Evolutionary conservation across 2,329 filamentous ascomycete species (phyloP), one percentile per base, ranked within the genome.

Genomic region (Diaporthe helianthi): DNA sequence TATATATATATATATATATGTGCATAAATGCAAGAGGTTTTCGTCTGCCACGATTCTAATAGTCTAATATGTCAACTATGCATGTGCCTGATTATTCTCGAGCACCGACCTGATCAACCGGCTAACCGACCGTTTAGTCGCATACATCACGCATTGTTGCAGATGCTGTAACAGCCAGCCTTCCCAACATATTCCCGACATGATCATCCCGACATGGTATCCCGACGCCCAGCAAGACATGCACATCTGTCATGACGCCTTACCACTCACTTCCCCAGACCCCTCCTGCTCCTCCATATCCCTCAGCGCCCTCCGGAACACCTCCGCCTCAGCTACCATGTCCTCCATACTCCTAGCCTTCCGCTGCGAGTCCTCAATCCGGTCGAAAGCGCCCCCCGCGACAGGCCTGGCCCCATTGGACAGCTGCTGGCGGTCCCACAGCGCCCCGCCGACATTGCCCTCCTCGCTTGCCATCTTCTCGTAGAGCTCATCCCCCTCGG

Each of bases 381-480:
- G 84, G 0, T 90, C 89, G 76, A 96, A 93, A 26, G 76, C 80
- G 65, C 89, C 85, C 22, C 83, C 81, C 12, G 87, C 81, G 78
- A 80, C 75, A 22, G 87, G 86, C 72, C 86, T 76, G 58, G 51
- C 47, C 65, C 55, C 69, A 19, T 38, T 76, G 73, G 26, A 24
- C 61, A 12, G 44, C 73, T 31, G 53, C 53, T 41, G 68, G 31
- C 71, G 74, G 71, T 92, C 89, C 83, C 85, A 88, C 74, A 94
- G 83, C 66, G 90, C 90, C 46, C 86, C 87, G 7, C 91, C 92
- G 17, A 98, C 83, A 80, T 98, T 92, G 0, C 94, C 95, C 73
- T 93, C 91, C 80, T 97, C 92, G 33, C 87, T 87, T 76, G 97
- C 93, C 84, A 99, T 87, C 81, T 89, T 86, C 72, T 89, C 88